A percentile compares a stretch with the other conserved stretches of the same genome.
These are phyloP conservation scores for Aspergillus niger DNA, from an alignment of 2,329 filamentous ascomycete genomes.

Conservation along the genomic window DNA sequence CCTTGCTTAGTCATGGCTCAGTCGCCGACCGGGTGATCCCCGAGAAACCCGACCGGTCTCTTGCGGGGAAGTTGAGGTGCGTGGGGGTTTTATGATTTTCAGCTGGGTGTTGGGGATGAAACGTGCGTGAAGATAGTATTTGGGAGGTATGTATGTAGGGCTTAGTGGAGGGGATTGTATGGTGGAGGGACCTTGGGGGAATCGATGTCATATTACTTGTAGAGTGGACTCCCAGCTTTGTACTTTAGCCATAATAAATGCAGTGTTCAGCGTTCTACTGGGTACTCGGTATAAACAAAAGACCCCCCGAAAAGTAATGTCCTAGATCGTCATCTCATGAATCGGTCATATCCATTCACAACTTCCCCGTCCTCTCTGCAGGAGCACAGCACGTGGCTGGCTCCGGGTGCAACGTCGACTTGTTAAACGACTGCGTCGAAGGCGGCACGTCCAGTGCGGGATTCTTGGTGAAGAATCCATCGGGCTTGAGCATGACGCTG, in stretches of 20 bases:
- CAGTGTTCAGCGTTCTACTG: too few relatives aligned
- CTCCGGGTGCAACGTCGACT: conserved; percentile 38
- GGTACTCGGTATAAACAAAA: too few relatives aligned
- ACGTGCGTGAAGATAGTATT: background rate
- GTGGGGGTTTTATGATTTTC: background rate
- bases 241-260: too few relatives aligned
- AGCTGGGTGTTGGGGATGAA: background rate
- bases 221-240: too few relatives aligned
- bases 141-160: background rate
- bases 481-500: conserved; percentile 51
- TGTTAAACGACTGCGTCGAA: conserved; percentile 43
- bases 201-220: background rate
- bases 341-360: conserved; percentile 16
- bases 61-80: too few relatives aligned
- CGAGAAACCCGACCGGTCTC: too few relatives aligned
- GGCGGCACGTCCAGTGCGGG: conserved; percentile 51
- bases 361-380: conserved; percentile 27
- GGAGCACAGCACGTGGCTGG: conserved; percentile 25
- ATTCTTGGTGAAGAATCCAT: conserved; percentile 55
- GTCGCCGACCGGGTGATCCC: too few relatives aligned
- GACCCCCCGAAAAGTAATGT: background rate
- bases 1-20: too few relatives aligned
- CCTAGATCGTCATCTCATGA: background rate
- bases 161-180: background rate
- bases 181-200: background rate